A percentile compares a stretch with the other conserved stretches of the same genome.
These are phyloP conservation scores for Trichophyton benhamiae DNA, from an alignment of 2,329 filamentous ascomycete genomes.

Conservation along the genomic window DNA sequence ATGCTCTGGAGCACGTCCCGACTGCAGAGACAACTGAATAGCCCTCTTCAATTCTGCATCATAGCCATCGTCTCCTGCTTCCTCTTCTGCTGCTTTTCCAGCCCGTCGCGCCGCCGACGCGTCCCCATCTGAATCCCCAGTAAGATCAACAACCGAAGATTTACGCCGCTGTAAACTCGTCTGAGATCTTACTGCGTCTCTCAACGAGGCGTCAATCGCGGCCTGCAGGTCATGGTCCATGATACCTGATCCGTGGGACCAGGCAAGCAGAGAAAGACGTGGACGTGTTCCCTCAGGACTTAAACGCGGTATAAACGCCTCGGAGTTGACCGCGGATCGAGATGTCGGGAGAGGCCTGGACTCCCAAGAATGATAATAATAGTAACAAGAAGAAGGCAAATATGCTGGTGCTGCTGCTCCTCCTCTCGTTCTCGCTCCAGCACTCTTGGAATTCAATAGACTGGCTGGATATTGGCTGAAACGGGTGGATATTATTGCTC, in stretches of 20 bases:
- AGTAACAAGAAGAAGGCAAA: too few relatives aligned
- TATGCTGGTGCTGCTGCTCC: background rate
- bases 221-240: slow-evolving; percentile 1
- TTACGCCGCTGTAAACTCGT: background rate
- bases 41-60: slow-evolving; percentile 16
- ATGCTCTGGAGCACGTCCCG: slow-evolving; percentile 7
- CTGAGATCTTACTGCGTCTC: background rate
- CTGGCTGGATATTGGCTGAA: background rate
- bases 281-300: background rate
- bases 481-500: background rate
- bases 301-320: background rate
- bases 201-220: background rate
- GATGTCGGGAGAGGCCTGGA: background rate
- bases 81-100: background rate
- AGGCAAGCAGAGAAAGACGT: background rate
- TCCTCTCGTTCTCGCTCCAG: background rate
- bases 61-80: background rate
- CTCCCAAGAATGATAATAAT: background rate
- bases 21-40: slow-evolving; percentile 20
- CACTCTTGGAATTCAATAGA: background rate
- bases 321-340: background rate
- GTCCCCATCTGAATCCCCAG: slow-evolving; percentile 7
- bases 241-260: background rate
- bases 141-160: slow-evolving; percentile 9
- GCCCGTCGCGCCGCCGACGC: background rate